Conservation (phyloP, 2,329 filamentous ascomycete genomes). For the Claviceps lovelessii region DNA sequence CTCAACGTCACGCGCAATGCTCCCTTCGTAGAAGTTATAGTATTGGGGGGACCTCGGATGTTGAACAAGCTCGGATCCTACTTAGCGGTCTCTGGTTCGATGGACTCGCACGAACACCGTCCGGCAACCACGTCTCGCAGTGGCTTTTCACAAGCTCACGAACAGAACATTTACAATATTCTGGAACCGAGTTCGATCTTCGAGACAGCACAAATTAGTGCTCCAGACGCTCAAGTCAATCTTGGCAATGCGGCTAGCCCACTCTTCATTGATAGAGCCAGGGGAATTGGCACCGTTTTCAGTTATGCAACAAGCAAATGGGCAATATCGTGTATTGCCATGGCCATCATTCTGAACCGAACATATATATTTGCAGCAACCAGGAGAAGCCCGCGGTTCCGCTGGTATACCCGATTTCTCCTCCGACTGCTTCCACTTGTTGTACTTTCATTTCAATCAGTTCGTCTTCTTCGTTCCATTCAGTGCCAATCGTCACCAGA, state of each 20-base stretch:
- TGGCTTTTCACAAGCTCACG: conserved; percentile 10
- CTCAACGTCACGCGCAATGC: conserved; percentile 45
- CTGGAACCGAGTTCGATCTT: conserved; percentile 13
- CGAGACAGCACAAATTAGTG: background rate
- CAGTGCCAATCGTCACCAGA: conserved; percentile 78
- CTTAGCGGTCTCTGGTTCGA: conserved; percentile 42
- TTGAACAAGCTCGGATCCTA: conserved; percentile 54
- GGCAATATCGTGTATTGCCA: conserved; percentile 75
- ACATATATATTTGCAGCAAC: conserved; percentile 90
- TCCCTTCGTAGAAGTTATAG: conserved; percentile 53
- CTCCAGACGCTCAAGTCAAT: background rate
- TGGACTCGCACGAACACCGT: conserved; percentile 37
- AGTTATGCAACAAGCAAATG: conserved; percentile 84
- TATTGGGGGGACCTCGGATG: conserved; percentile 56
- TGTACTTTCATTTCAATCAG: conserved; percentile 54
- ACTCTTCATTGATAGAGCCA: conserved; percentile 43
- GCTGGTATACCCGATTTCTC: conserved; percentile 55
- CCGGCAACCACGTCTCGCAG: conserved; percentile 8
- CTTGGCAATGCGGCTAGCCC: conserved; percentile 21
- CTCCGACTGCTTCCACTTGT: conserved; percentile 59
- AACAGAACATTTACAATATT: conserved; percentile 16
- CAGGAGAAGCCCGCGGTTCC: conserved; percentile 60
- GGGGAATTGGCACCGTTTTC: conserved; percentile 73
- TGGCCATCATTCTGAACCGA: conserved; percentile 77
- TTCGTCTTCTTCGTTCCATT: conserved; percentile 64